Percentiles rank a stretch among this genome's conserved stretches.
Conservation (phyloP, 2,329 filamentous ascomycete genomes). For the Aquanectria penicillioides region DNA sequence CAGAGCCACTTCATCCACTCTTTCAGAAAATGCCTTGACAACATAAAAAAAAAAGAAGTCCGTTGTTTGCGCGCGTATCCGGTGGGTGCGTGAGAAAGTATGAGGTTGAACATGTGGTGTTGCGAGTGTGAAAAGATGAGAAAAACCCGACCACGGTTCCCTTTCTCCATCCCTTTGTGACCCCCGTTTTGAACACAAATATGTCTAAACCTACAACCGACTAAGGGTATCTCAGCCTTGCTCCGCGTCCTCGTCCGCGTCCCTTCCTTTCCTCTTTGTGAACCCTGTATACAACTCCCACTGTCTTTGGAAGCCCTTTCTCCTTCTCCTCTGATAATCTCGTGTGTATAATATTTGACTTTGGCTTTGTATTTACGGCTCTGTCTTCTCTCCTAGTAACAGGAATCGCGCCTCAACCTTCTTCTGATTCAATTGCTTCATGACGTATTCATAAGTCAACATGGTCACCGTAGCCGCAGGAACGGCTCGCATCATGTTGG, state of each 20-base stretch:
- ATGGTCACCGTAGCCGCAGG: slow-evolving; percentile 97
- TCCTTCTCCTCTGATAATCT: slow-evolving; percentile 22
- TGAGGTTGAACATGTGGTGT: too few species aligned
- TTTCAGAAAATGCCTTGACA: not conserved
- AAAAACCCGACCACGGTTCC: too few species aligned
- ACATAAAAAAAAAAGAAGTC: slow-evolving; percentile 26
- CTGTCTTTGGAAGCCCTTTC: slow-evolving; percentile 11
- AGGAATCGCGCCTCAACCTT: slow-evolving; percentile 51
- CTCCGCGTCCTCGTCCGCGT: slow-evolving; percentile 21
- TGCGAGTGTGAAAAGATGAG: slow-evolving; percentile 30
- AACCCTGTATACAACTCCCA: slow-evolving; percentile 32
- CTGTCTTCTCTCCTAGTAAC: slow-evolving; percentile 25
- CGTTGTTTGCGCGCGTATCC: slow-evolving; percentile 28
- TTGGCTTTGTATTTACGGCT: slow-evolving; percentile 26
- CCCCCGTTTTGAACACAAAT: slow-evolving; percentile 38
- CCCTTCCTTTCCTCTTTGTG: slow-evolving; percentile 21
- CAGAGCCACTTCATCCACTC: not conserved
- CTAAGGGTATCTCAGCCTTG: slow-evolving; percentile 49
- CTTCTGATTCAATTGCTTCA: slow-evolving; percentile 61
- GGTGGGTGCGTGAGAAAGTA: slow-evolving; percentile 23
- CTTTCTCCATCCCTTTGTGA: slow-evolving; percentile 34
- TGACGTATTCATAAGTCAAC: slow-evolving; percentile 90
- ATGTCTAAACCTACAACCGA: slow-evolving; percentile 50
- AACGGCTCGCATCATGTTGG: slow-evolving; percentile 95
- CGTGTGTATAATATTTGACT: slow-evolving; percentile 7